Evolutionary conservation across 176 grass and related monocot species (phyloP), one percentile per base, ranked within the genome.

Genomic region (Tillandsia fasciculata): DNA sequence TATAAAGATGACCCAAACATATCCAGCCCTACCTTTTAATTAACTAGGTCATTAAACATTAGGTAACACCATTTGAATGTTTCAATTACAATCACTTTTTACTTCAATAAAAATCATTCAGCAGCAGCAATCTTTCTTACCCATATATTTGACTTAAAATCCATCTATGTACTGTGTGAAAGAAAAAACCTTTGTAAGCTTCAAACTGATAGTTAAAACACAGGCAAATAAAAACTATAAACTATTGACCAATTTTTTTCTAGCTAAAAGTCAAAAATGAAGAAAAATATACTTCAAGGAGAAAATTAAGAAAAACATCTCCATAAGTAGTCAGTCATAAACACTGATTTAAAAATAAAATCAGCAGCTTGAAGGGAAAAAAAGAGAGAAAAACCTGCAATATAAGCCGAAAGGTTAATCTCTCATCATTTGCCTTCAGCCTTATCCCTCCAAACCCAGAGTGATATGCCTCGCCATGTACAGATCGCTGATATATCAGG

Each of bases 341-440:
- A 9, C 20, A 17, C 56, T 22, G 5, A 59, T 3, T 14, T 61
- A 23, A 61, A 56, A 22, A 61, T 61, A 23, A 18, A 61, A 23
- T 10, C 15, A 61, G 15, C n/a, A 23, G 56, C 15, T 61, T 18
- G 33, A 42, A 42, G 33, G 33, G 33, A 65, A 61, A 47, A 59
- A 14, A 74, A 61, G 11, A 68, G 4, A 52, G 69, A 33, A 61
- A 77, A 69, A 99, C 95, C 95, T 99, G 90, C 64, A 99, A 83
- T 18, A 87, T 87, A 53, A 99, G 82, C 48, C 72, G 79, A 22
- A 86, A 76, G 74, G 89, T 94, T 18, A 56, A 68, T 72, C 87
- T 93, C 72, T 99, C 95, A 76, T 99, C 81, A 71, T 69, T 63
- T 66, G 84, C 33, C 80, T 76, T 99, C 63, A 71, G 81, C 78